Base-by-base conservation (phyloP, 2,329 filamentous ascomycete species). In the Xenosphaeropsis pyriputrescens region DNA sequence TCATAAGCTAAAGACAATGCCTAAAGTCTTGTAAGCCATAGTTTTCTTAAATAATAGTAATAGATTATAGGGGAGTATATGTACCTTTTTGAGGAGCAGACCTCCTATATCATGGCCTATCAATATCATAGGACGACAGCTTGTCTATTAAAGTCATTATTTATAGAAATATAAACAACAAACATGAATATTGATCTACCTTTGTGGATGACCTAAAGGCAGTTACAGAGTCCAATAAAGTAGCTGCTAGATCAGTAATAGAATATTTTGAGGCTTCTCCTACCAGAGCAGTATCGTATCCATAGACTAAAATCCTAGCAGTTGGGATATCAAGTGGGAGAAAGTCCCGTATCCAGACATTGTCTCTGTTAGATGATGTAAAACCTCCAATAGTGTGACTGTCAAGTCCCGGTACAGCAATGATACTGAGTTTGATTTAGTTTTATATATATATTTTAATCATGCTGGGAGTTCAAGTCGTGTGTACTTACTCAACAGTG, bases 271-370 rank as follows among this genome's bases (percentile, higher is more conserved):
- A 19, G 8, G 18, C 18, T 19, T 19, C 22, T 26, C 22, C 22
- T 26, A 11, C 12, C 22, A 26, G 5, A 26, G 22, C 22, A 6
- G 51, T 52, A 39, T 57, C 43, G 34, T 56, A 57, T 9, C 54
- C 53, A 35, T 56, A 57, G 15, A 53, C 18, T 4, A 57, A 34
- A 2, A 56, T 39, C 15, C 52, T 46, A 19, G 42, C 39, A 1
- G 45, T 43, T 1, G 44, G 42, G 3, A 54, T 7, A 6, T 50
- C 46, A 2, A 33, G 5, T 1, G 50, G 47, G 4, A 57, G 45
- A 18, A 41, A 54, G 34, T 57, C 52, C 11, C 50, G 45, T 12
- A 56, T 37, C 54, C 51, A 57, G 34, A 57, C 39, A 6, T 54
- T 38, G 12, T 50, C 34, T 11, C 43, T 44, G 14, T 29, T 37